Base-by-base conservation (phyloP, 768 basidiomycete genomes). In the Suillus tomentosus region DNA sequence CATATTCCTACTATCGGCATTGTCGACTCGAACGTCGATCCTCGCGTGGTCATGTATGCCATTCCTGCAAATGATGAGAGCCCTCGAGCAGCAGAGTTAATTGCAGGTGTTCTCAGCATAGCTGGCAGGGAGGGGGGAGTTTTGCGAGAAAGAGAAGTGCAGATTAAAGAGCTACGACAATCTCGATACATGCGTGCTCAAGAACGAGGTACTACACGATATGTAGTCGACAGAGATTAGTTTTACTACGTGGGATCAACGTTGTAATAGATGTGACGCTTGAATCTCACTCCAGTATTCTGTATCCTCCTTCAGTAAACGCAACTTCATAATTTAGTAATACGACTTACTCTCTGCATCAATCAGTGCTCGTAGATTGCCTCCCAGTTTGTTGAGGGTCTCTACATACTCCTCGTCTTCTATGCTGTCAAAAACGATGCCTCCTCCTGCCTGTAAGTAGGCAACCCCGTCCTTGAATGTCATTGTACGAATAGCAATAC, bases 51-150 rank as follows among this genome's bases (percentile, higher is more conserved):
- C 66, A 97, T 98, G 85, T 99, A 97, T 76, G 91, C 97, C 50
- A 98, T 99, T 72, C 96, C 95, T 0, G 95, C 94, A n/a, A 99
- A 99, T 76, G 94, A 96, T 78, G 97, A 99, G 78, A 94, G 87
- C 72, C 84, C 90, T 11, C 85, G 95, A 54, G 91, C 95, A 17
- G 94, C 94, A 51, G 96, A 99, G 71, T 80, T 99, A 48, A 85
- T 99, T 63, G 87, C 90, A 1, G 96, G 96, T 13, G 86, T 97
- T 10, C 79, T 99, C 64, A 94, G 94, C 68, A 84, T 97, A 65
- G 97, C 97, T 2, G 90, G 94, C 2, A 81, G 86, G 65, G 91
- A 94, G 72, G 91, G 91, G 15, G 80, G 85, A 60, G 83, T 84
- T 58, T 74, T 90, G 24, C 73, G 68, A 14, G 65, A 69, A 31